Evolutionary conservation across 495 filamentous ascomycete species (phyloP), one percentile per base, ranked within the genome.

Genomic region (Beverwykella pulmonaria): DNA sequence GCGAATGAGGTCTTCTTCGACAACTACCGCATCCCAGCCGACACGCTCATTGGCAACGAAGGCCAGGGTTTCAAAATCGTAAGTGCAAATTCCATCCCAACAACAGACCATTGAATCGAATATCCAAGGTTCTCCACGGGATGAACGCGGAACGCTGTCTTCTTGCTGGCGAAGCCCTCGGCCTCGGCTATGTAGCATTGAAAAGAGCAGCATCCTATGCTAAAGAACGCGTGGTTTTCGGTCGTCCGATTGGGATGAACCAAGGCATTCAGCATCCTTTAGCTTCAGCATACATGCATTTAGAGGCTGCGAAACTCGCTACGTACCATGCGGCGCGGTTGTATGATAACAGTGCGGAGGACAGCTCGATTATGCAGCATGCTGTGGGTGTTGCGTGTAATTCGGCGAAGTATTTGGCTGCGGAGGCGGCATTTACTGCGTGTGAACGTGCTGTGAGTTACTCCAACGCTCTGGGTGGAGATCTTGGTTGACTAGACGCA

Each of bases 1-100:
- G 90, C 90, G 3, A 92, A 92, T 71, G 88, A 92, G 75, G 87
- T 92, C 1, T 93, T 92, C 78, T 92, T 92, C 74, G 88, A 92
- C 70, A 83, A 86, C 61, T 93, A 90, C 73, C 60, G 70, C 2
- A 83, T 92, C 10, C 82, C 86, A 0, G 80, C 76, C 1, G 80
- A 87, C 55, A 77, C 84, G 0, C 76, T 90, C 2, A 87, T 92
- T 47, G 90, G 90, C 1, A 66, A 83, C 23, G 89, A 92, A 71
- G 85, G 84, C 46, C 79, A 89, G 59, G 90, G 90, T 2, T 92
- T 92, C 80, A 86, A 86, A 66, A 89, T 90, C 62, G 78, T 77
- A 48, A 6, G 59, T 67, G 3, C 20, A 27, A 36, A 32, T 4
- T 9, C 52, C 15, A 5, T 10, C 8, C 39, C 3, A 36, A 25